Evolutionary conservation across 305 asterid genomes (phyloP).

Genomic region (Euphrasia arctica): DNA sequence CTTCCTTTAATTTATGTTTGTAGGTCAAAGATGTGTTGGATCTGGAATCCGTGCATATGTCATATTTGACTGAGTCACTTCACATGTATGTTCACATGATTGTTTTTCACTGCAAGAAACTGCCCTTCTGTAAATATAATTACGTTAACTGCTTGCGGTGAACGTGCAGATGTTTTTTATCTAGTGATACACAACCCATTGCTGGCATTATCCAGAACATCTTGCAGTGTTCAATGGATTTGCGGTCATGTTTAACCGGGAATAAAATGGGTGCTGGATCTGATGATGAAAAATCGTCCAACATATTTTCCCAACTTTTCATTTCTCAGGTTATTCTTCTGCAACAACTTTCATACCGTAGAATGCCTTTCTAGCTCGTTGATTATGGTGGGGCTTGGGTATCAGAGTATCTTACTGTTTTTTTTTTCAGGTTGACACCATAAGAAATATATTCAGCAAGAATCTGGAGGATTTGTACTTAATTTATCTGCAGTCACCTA

Average conservation of each 20-base stretch:
- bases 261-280: constrained; percentile 38
- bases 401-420: background rate
- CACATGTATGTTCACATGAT: constrained; percentile 50
- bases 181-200: constrained; percentile 60
- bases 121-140: constrained; percentile 11
- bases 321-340: constrained; percentile 17
- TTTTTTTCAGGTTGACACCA: constrained; percentile 56
- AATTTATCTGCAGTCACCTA: constrained; percentile 64
- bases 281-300: constrained; percentile 32
- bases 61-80: constrained; percentile 70
- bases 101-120: constrained; percentile 8
- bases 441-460: constrained; percentile 51
- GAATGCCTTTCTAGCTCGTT: constrained; percentile 1
- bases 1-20: constrained; percentile 26
- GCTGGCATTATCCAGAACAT: constrained; percentile 62
- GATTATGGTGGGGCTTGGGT: background rate
- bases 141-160: constrained; percentile 10
- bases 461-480: constrained; percentile 60
- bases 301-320: constrained; percentile 45
- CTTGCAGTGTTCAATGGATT: constrained; percentile 85
- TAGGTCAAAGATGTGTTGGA: constrained; percentile 95
- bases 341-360: background rate
- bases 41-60: constrained; percentile 80
- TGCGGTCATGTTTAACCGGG: constrained; percentile 60
- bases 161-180: constrained; percentile 84